phyloP scores from a whole-genome alignment of 139 green algal species.

The Microglena sp. region DNA sequence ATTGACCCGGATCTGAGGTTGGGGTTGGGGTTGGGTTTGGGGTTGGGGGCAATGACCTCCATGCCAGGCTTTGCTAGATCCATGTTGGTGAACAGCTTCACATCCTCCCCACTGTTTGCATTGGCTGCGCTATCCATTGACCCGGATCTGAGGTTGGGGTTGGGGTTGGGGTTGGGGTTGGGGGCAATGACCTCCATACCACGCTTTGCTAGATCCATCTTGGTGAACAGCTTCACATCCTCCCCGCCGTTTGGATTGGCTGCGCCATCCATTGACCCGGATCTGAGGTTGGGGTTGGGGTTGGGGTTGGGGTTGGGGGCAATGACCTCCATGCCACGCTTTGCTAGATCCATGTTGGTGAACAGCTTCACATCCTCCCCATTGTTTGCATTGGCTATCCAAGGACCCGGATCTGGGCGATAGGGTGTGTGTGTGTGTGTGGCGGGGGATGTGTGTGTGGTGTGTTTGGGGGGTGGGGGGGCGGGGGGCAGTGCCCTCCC shows the following conservation, averaged over 20 bases:
- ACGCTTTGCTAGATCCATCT: slow-evolving; percentile 4
- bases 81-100: slow-evolving; percentile 8
- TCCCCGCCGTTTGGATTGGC: slow-evolving; percentile 4
- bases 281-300: neutral
- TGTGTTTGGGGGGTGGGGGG: no score
- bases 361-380: slow-evolving; percentile 6
- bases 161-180: no score
- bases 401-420: slow-evolving; percentile 6
- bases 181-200: slow-evolving; percentile 1
- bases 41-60: slow-evolving; percentile 7
- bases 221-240: slow-evolving; percentile 8
- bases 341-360: slow-evolving; percentile 5
- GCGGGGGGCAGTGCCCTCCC: no score
- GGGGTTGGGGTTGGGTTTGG: no score
- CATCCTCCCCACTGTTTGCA: neutral
- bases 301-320: neutral
- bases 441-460: no score
- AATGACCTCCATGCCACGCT: slow-evolving; percentile 3
- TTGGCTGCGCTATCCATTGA: slow-evolving; percentile 8
- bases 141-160: slow-evolving; percentile 5
- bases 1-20: slow-evolving; percentile 8
- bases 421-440: no score
- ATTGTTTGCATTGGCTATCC: neutral
- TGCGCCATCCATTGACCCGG: neutral
- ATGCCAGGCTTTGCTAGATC: neutral